phyloP scores from a whole-genome alignment of 495 filamentous ascomycete genomes.

The Penicillium ochrochloron region DNA sequence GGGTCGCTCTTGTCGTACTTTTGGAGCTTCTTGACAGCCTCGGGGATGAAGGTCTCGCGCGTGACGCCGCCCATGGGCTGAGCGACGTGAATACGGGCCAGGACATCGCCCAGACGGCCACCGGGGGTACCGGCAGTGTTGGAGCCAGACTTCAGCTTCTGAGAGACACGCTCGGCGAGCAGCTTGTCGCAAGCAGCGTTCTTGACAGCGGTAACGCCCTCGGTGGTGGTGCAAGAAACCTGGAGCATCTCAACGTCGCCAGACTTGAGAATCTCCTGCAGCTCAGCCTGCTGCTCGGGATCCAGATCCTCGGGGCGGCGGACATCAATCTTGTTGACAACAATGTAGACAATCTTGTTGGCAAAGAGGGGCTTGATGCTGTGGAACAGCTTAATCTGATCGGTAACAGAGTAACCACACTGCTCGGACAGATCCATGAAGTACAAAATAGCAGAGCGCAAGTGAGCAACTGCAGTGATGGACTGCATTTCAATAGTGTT shows the following conservation, averaged over 20 bases:
- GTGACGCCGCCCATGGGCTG: slow-evolving; percentile 77
- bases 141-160: slow-evolving; percentile 91
- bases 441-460: slow-evolving; percentile 91
- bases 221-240: slow-evolving; percentile 91
- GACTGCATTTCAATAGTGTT: slow-evolving; percentile 99
- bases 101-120: slow-evolving; percentile 82
- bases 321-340: slow-evolving; percentile 98
- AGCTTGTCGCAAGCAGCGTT: slow-evolving; percentile 93
- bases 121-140: slow-evolving; percentile 71
- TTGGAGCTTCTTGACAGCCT: slow-evolving; percentile 74
- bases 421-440: slow-evolving; percentile 99
- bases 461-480: slow-evolving; percentile 95
- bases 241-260: slow-evolving; percentile 90
- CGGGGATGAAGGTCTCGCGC: slow-evolving; percentile 86
- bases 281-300: slow-evolving; percentile 71
- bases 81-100: slow-evolving; percentile 93
- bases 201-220: slow-evolving; percentile 92
- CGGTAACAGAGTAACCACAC: slow-evolving; percentile 91
- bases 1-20: slow-evolving; percentile 92
- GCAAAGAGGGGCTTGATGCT: slow-evolving; percentile 95
- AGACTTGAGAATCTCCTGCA: slow-evolving; percentile 79
- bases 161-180: slow-evolving; percentile 86
- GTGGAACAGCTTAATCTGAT: slow-evolving; percentile 91
- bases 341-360: slow-evolving; percentile 94
- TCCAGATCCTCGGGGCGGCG: slow-evolving; percentile 87